Evolutionary conservation across 2,329 filamentous ascomycete genomes (phyloP).

Genomic region (Beauveria medogensis): DNA sequence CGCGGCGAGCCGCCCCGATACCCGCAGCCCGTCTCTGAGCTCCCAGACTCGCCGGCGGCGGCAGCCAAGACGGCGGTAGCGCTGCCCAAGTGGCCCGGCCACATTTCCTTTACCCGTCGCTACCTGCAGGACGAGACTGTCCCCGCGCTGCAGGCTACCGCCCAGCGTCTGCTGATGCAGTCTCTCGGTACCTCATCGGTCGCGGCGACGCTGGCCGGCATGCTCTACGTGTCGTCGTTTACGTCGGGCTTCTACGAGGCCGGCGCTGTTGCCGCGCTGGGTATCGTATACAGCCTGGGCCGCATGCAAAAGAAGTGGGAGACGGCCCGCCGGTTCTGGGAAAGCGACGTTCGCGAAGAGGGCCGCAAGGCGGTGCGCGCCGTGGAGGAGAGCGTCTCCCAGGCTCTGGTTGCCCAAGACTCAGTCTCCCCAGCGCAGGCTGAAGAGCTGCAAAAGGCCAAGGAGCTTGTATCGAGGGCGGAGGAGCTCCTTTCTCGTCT

Average conservation of each 20-base stretch:
- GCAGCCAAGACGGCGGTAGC: conserved; percentile 7
- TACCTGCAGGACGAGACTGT: conserved; percentile 60
- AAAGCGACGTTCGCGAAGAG: conserved; percentile 58
- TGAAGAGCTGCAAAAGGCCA: conserved; percentile 31
- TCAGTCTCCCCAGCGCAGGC: conserved; percentile 17
- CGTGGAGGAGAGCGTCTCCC: conserved; percentile 44
- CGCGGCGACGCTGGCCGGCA: conserved; percentile 43
- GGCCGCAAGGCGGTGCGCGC: conserved; percentile 54
- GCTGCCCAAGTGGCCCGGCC: conserved; percentile 58
- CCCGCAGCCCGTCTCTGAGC: conserved; percentile 25
- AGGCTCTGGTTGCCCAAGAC: conserved; percentile 31
- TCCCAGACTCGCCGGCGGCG: neutral
- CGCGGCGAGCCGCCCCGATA: conserved; percentile 24
- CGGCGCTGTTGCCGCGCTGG: conserved; percentile 53
- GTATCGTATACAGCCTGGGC: conserved; percentile 50
- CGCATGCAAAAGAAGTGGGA: conserved; percentile 58
- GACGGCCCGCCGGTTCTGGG: conserved; percentile 51
- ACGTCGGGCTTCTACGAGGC: conserved; percentile 51
- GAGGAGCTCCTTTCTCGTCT: conserved; percentile 40
- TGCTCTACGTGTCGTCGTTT: conserved; percentile 49
- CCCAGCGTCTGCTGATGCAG: conserved; percentile 67
- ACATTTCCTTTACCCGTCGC: conserved; percentile 64
- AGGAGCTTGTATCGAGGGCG: conserved; percentile 40
- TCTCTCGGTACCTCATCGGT: conserved; percentile 65
- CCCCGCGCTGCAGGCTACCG: conserved; percentile 62